These are phyloP conservation scores for Ustilago cynodontis DNA, from an alignment of 1,284 basidiomycete genomes.

Conservation along the genomic window DNA sequence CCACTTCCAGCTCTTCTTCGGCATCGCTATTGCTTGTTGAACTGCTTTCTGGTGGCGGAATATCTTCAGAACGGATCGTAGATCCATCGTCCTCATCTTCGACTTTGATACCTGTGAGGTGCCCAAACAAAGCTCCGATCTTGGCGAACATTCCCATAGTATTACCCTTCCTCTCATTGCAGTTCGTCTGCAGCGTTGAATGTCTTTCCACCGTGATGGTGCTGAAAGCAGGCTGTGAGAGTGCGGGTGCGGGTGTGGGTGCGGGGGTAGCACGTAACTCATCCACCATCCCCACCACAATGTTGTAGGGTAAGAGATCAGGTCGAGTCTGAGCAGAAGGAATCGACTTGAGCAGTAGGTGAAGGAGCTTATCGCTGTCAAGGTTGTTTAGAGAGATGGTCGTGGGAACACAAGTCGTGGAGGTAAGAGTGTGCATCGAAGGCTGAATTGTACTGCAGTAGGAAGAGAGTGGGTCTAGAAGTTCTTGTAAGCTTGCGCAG, in stretches of 20 bases:
- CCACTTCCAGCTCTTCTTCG: constrained; percentile 30
- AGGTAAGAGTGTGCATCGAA: constrained; percentile 2
- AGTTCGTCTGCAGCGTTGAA: not conserved
- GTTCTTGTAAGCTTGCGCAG: not conserved
- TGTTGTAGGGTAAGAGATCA: not conserved
- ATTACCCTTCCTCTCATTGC: not conserved
- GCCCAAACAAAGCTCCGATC: not conserved
- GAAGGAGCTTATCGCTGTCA: constrained; percentile 17
- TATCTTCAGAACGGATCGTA: not conserved
- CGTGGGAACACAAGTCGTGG: not conserved
- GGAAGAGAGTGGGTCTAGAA: not conserved
- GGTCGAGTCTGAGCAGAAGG: constrained; percentile 17
- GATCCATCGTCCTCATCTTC: not conserved
- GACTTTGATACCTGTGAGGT: constrained; percentile 6
- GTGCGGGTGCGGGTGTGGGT: not conserved
- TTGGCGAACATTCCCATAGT: constrained; percentile 1
- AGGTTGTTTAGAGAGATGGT: constrained; percentile 1
- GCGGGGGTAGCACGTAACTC: constrained; percentile 10
- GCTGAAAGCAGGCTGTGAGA: not conserved
- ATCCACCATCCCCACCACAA: constrained; percentile 2
- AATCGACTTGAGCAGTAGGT: constrained; percentile 17
- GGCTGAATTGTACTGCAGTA: not conserved
- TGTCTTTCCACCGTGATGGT: not conserved
- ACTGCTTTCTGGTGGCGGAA: not conserved
- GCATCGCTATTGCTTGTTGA: not conserved